A percentile compares a stretch with the other conserved stretches of the same genome.
These are phyloP conservation scores for Chalciporus sp. DNA, from an alignment of 1,284 basidiomycete species.

Conservation along the genomic window DNA sequence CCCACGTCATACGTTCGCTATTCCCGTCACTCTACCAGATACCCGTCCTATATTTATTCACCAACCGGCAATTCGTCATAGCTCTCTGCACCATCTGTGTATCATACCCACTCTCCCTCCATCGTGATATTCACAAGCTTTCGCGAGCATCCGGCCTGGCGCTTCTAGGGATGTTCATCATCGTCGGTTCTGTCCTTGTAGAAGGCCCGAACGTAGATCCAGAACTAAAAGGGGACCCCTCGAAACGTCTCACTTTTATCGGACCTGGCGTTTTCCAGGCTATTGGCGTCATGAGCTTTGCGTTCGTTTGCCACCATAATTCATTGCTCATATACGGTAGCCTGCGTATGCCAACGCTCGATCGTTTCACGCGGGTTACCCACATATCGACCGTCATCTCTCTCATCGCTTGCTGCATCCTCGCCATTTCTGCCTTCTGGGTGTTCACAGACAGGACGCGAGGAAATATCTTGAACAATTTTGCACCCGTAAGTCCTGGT, in stretches of 20 bases:
- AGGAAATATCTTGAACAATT: conserved; percentile 95
- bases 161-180: conserved; percentile 91
- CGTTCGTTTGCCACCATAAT: conserved; percentile 94
- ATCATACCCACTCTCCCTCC: conserved; percentile 93
- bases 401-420: conserved; percentile 77
- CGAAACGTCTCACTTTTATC: conserved; percentile 71
- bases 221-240: conserved; percentile 77
- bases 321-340: conserved; percentile 94
- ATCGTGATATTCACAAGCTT: conserved; percentile 97
- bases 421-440: conserved; percentile 90
- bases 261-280: conserved; percentile 85
- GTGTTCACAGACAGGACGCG: conserved; percentile 95
- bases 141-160: conserved; percentile 91
- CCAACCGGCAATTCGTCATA: conserved; percentile 89
- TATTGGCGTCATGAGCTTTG: conserved; percentile 95
- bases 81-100: conserved; percentile 82
- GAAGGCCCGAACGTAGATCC: conserved; percentile 83
- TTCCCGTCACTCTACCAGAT: conserved; percentile 77
- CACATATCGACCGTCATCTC: conserved; percentile 88
- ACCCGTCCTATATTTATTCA: conserved; percentile 75
- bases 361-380: conserved; percentile 92
- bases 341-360: conserved; percentile 89
- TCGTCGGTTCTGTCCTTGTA: conserved; percentile 86
- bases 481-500: conserved; percentile 57
- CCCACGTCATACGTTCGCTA: conserved; percentile 87